Evolutionary conservation across 805 yeast genomes (phyloP).

Genomic region (Zygotorulaspora chibaensis): DNA sequence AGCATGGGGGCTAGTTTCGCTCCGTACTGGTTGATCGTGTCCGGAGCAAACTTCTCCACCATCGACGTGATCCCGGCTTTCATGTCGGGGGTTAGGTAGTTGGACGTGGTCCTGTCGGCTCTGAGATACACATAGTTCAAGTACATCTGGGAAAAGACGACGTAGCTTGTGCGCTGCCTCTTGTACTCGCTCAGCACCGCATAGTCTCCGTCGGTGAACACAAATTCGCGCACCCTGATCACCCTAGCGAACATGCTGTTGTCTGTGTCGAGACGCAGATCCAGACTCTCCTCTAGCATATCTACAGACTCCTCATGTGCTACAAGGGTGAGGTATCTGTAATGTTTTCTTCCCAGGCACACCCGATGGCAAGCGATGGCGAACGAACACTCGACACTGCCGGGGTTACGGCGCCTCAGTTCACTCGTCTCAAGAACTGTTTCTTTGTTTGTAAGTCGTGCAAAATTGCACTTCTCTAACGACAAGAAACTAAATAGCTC

Average conservation of each 20-base stretch:
- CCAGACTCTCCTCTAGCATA: too few species aligned
- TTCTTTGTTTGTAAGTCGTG: too few species aligned
- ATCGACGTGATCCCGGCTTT: conserved; percentile 1
- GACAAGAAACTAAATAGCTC: too few species aligned
- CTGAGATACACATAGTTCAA: conserved; percentile 1
- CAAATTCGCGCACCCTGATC: neutral
- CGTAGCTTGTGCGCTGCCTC: neutral
- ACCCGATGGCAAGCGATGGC: neutral
- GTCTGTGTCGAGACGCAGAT: neutral
- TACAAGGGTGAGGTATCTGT: neutral
- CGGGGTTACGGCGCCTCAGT: neutral
- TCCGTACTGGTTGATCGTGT: conserved; percentile 1
- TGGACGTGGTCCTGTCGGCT: neutral
- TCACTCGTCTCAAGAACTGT: too few species aligned
- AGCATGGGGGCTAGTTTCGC: neutral
- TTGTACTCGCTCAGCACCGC: neutral
- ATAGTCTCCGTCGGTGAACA: conserved; percentile 1
- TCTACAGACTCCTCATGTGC: too few species aligned
- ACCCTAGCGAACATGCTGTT: neutral
- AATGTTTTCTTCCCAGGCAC: neutral
- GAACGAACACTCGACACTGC: neutral
- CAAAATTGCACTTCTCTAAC: too few species aligned
- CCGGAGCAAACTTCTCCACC: conserved; percentile 1
- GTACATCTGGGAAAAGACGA: neutral
- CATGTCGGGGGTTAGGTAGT: conserved; percentile 1